phyloP scores from a whole-genome alignment of 2,329 filamentous ascomycete species.

The Botrytis tulipae region DNA sequence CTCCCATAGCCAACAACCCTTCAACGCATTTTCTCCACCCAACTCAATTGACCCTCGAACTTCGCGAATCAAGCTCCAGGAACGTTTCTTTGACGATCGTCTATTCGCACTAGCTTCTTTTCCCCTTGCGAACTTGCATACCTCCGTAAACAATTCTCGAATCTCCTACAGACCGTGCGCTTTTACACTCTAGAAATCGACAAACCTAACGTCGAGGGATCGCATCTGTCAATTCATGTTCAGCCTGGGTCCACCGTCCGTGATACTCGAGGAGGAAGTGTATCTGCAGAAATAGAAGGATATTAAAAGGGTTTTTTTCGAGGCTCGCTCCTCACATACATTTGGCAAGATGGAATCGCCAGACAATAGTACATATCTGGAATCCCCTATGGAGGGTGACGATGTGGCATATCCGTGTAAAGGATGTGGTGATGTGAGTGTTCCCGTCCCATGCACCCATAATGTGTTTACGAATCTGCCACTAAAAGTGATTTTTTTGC shows the following conservation, averaged over 20 bases:
- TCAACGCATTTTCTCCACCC: slow-evolving; percentile 13
- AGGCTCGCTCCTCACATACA: slow-evolving; percentile 22
- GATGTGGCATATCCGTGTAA: slow-evolving; percentile 84
- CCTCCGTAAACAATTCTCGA: slow-evolving; percentile 19
- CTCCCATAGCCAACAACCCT: background rate
- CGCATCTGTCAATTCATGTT: slow-evolving; percentile 34
- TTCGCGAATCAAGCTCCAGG: slow-evolving; percentile 16
- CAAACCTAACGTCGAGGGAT: slow-evolving; percentile 28
- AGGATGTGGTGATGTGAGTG: slow-evolving; percentile 81
- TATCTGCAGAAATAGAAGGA: slow-evolving; percentile 26
- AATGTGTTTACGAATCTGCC: slow-evolving; percentile 17
- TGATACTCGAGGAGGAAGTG: slow-evolving; percentile 32
- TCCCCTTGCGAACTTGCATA: slow-evolving; percentile 16
- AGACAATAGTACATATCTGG: slow-evolving; percentile 47
- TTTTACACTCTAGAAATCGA: slow-evolving; percentile 11
- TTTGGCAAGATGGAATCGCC: slow-evolving; percentile 51
- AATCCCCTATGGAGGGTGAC: slow-evolving; percentile 63
- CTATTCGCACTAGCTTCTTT: slow-evolving; percentile 18
- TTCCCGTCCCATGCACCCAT: slow-evolving; percentile 25
- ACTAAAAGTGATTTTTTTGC: slow-evolving; percentile 30
- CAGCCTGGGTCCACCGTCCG: slow-evolving; percentile 25
- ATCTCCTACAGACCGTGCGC: slow-evolving; percentile 17
- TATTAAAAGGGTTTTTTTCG: slow-evolving; percentile 20
- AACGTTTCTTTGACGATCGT: slow-evolving; percentile 16
- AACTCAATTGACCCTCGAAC: background rate